Conservation (phyloP, 2,329 filamentous ascomycete species). For the Scortechinia acanthostroma region DNA sequence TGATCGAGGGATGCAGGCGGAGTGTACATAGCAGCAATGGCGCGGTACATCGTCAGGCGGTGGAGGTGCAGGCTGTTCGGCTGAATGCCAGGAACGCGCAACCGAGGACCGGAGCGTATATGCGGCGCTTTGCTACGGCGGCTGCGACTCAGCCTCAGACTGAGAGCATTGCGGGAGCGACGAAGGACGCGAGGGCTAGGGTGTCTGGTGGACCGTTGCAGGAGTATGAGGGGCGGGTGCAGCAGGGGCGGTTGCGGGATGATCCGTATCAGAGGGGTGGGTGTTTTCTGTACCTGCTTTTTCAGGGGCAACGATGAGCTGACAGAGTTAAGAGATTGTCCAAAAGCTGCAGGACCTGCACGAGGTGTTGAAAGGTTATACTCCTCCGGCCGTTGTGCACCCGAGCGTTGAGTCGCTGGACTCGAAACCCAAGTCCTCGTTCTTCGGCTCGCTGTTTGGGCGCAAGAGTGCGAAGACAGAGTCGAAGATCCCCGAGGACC, state of each 20-base stretch:
- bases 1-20: neutral
- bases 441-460: slow-evolving; percentile 58
- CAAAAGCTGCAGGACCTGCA: slow-evolving; percentile 83
- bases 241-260: slow-evolving; percentile 67
- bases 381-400: slow-evolving; percentile 66
- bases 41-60: neutral
- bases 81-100: neutral
- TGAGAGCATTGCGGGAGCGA: no score
- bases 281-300: slow-evolving; percentile 9
- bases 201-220: slow-evolving; percentile 62
- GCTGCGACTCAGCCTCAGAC: neutral
- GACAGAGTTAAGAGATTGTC: slow-evolving; percentile 63
- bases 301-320: slow-evolving; percentile 5
- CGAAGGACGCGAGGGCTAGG: neutral
- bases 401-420: slow-evolving; percentile 69
- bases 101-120: neutral
- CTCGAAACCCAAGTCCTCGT: slow-evolving; percentile 35
- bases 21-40: neutral
- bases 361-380: slow-evolving; percentile 70
- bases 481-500: slow-evolving; percentile 54
- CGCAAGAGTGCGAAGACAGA: slow-evolving; percentile 28
- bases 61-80: neutral
- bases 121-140: neutral
- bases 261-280: slow-evolving; percentile 85
- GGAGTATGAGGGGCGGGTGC: slow-evolving; percentile 81